A percentile compares a stretch with the other conserved stretches of the same genome.
phyloP scores from a whole-genome alignment of 768 basidiomycete species.

The Termitomyces heimii region DNA sequence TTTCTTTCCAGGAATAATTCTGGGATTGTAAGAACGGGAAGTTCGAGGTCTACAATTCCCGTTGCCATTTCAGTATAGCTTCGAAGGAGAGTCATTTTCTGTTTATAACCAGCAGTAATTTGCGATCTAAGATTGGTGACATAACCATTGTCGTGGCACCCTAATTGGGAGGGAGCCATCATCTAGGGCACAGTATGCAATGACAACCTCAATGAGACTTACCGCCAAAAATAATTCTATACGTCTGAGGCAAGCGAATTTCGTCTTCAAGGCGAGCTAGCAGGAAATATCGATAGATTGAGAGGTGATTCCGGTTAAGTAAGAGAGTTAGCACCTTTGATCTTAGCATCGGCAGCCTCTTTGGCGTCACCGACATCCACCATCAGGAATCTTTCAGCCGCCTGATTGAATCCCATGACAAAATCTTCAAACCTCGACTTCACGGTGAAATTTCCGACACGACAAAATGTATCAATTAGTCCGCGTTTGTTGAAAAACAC shows the following conservation, averaged over 20 bases:
- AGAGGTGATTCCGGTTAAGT: neutral
- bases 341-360: slow-evolving; percentile 72
- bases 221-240: slow-evolving; percentile 67
- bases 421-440: slow-evolving; percentile 55
- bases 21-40: slow-evolving; percentile 48
- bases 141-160: slow-evolving; percentile 74
- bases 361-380: slow-evolving; percentile 67
- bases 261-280: slow-evolving; percentile 54
- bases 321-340: slow-evolving; percentile 46
- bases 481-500: slow-evolving; percentile 62
- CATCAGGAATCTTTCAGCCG: slow-evolving; percentile 59
- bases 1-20: slow-evolving; percentile 59
- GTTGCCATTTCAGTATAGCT: slow-evolving; percentile 57
- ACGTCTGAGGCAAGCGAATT: slow-evolving; percentile 56
- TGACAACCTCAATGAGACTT: slow-evolving; percentile 2
- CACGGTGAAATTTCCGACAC: slow-evolving; percentile 28
- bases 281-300: neutral
- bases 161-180: slow-evolving; percentile 26
- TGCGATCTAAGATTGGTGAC: slow-evolving; percentile 54
- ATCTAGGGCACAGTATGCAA: neutral
- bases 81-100: slow-evolving; percentile 61
- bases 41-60: slow-evolving; percentile 49
- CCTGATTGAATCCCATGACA: slow-evolving; percentile 64
- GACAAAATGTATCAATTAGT: slow-evolving; percentile 43
- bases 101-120: slow-evolving; percentile 56